Evolutionary conservation across 768 basidiomycete species (phyloP).

Genomic region (Mycena chlorophos): DNA sequence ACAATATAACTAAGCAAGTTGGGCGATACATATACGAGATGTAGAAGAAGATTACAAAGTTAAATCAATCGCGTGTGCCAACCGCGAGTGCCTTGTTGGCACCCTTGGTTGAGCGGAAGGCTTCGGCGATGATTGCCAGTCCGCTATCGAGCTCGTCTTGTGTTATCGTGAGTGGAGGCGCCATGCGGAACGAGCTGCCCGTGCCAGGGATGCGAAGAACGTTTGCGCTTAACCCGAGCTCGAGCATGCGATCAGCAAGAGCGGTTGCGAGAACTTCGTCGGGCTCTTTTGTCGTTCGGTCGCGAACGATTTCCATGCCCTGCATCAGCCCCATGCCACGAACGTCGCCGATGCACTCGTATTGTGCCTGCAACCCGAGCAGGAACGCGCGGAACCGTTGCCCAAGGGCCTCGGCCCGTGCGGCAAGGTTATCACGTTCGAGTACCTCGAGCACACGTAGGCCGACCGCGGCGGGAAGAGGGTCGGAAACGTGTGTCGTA

Average conservation of each 20-base stretch:
- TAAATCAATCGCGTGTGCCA: too few species aligned
- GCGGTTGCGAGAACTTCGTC: slow-evolving; percentile 20
- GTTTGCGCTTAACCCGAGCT: slow-evolving; percentile 24
- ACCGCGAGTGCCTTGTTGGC: slow-evolving; percentile 14
- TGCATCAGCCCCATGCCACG: slow-evolving; percentile 24
- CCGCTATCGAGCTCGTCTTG: slow-evolving; percentile 22
- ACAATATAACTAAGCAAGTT: too few species aligned
- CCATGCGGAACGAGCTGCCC: slow-evolving; percentile 25
- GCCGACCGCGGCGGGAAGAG: slow-evolving; percentile 23
- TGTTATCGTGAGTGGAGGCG: slow-evolving; percentile 21
- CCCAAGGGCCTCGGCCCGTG: slow-evolving; percentile 18
- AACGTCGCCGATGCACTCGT: slow-evolving; percentile 24
- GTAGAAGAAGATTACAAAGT: too few species aligned
- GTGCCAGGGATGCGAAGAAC: slow-evolving; percentile 24
- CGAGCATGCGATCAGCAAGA: slow-evolving; percentile 21
- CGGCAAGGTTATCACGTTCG: slow-evolving; percentile 23
- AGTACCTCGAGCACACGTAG: slow-evolving; percentile 22
- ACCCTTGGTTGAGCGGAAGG: slow-evolving; percentile 19
- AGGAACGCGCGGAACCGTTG: slow-evolving; percentile 21
- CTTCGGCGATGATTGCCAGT: slow-evolving; percentile 22
- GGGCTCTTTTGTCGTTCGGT: slow-evolving; percentile 22
- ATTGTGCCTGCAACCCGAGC: slow-evolving; percentile 21
- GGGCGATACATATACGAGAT: too few species aligned
- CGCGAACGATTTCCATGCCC: slow-evolving; percentile 23
- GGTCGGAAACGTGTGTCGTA: slow-evolving; percentile 24